phyloP scores from a whole-genome alignment of 1,139 yeast genomes.

The Candida sp. region DNA sequence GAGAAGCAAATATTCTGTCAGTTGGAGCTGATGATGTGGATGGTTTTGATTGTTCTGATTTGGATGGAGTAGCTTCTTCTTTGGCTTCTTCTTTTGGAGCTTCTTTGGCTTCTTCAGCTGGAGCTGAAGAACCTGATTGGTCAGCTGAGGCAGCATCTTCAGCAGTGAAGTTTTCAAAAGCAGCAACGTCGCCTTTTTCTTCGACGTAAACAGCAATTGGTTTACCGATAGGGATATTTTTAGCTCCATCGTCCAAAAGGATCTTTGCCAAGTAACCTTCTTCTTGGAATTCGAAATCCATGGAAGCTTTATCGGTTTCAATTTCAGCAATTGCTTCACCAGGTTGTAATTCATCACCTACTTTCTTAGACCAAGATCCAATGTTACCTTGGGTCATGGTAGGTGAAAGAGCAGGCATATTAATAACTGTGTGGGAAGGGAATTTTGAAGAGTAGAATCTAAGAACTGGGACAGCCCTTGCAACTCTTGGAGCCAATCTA shows the following conservation, averaged over 20 bases:
- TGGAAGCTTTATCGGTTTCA: constrained; percentile 98
- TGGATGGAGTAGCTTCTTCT: constrained; percentile 22
- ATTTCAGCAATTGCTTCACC: constrained; percentile 97
- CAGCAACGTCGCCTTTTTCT: constrained; percentile 77
- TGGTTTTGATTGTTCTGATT: constrained; percentile 26
- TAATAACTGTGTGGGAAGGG: constrained; percentile 69
- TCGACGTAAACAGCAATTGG: constrained; percentile 98
- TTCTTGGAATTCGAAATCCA: constrained; percentile 99
- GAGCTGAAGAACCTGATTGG: constrained; percentile 34
- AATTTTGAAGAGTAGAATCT: constrained; percentile 47
- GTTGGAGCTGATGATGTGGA: constrained; percentile 22
- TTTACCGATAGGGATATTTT: constrained; percentile 88
- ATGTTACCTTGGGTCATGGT: constrained; percentile 97
- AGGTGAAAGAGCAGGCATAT: constrained; percentile 95
- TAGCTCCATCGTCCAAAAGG: constrained; percentile 79
- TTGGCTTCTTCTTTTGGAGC: constrained; percentile 22
- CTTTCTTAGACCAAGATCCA: constrained; percentile 83
- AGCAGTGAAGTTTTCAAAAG: constrained; percentile 80
- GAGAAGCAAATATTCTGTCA: constrained; percentile 89
- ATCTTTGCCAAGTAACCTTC: constrained; percentile 95
- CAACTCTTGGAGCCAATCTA: constrained; percentile 1
- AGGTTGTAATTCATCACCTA: constrained; percentile 82
- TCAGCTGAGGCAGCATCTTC: constrained; percentile 74
- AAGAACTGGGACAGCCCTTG: constrained; percentile 3
- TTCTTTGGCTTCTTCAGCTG: constrained; percentile 15